A percentile compares a stretch with the other conserved stretches of the same genome.
phyloP scores from a whole-genome alignment of 2,329 filamentous ascomycete species.

The Akanthomyces lecanii region DNA sequence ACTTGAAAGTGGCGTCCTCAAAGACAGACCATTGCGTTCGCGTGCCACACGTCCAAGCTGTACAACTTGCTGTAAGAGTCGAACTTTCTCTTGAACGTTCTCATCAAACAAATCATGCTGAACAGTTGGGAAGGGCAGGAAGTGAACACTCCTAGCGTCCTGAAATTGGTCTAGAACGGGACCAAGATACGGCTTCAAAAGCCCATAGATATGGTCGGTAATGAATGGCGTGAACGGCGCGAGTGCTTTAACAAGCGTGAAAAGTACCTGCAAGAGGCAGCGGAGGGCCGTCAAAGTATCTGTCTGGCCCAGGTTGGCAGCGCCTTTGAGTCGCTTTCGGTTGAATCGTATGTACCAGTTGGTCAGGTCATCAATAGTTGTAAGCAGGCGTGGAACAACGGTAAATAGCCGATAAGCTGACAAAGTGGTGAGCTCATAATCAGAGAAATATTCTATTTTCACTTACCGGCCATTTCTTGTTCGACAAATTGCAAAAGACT shows the following conservation, averaged over 20 bases:
- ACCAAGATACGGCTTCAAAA: constrained; percentile 73
- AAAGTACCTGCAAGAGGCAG: constrained; percentile 84
- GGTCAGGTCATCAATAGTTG: constrained; percentile 78
- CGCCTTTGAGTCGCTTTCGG: constrained; percentile 77
- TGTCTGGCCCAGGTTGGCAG: constrained; percentile 57
- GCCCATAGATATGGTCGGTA: constrained; percentile 81
- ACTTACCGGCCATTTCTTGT: constrained; percentile 71
- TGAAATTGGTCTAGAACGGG: constrained; percentile 55
- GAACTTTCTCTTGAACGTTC: constrained; percentile 72
- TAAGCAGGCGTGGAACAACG: constrained; percentile 72
- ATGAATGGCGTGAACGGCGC: constrained; percentile 89
- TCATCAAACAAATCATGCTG: constrained; percentile 77
- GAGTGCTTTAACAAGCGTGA: constrained; percentile 72
- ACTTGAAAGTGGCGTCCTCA: constrained; percentile 81
- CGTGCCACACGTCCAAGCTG: constrained; percentile 75
- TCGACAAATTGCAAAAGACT: constrained; percentile 83
- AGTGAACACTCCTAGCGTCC: constrained; percentile 78
- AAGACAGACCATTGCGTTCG: constrained; percentile 70
- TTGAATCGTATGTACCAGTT: constrained; percentile 95
- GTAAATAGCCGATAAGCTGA: constrained; percentile 71
- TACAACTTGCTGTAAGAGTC: constrained; percentile 85
- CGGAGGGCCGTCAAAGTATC: constrained; percentile 82
- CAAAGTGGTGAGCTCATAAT: background rate
- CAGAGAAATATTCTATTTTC: background rate
- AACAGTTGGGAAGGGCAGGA: constrained; percentile 77